A percentile compares a stretch with the other conserved stretches of the same genome.
Evolutionary conservation across 2,329 filamentous ascomycete genomes (phyloP).

Genomic region (Arthroderma sp.): DNA sequence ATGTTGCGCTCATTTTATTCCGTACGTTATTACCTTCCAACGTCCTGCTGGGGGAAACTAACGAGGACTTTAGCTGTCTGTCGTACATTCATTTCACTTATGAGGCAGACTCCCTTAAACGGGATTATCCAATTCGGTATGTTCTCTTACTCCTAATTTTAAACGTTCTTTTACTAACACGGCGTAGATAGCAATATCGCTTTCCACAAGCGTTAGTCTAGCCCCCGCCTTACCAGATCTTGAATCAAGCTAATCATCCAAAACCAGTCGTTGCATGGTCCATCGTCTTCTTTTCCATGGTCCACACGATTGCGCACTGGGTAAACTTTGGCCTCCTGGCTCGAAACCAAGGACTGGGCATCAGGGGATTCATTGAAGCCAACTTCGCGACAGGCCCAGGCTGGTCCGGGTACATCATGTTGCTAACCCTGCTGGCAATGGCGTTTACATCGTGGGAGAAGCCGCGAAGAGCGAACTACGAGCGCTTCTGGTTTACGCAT

Average conservation of each 20-base stretch:
- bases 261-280: slow-evolving; percentile 59
- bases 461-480: slow-evolving; percentile 66
- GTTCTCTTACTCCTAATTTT: neutral
- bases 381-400: slow-evolving; percentile 70
- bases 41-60: neutral
- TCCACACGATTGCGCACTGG: slow-evolving; percentile 77
- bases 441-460: slow-evolving; percentile 65
- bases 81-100: slow-evolving; percentile 68
- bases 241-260: slow-evolving; percentile 4
- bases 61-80: slow-evolving; percentile 46
- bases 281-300: slow-evolving; percentile 77
- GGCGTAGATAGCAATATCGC: slow-evolving; percentile 65
- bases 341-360: slow-evolving; percentile 59
- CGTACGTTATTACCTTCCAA: slow-evolving; percentile 20
- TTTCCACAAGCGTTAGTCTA: slow-evolving; percentile 54
- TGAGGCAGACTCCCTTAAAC: slow-evolving; percentile 67
- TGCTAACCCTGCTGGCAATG: slow-evolving; percentile 65
- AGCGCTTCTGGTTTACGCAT: slow-evolving; percentile 84
- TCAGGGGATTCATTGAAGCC: slow-evolving; percentile 63
- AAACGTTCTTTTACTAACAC: neutral
- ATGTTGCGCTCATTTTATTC: slow-evolving; percentile 65
- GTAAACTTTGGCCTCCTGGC: slow-evolving; percentile 72
- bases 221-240: neutral
- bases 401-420: slow-evolving; percentile 79
- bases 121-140: slow-evolving; percentile 63